These are phyloP conservation scores for Leccinum variabile DNA, from an alignment of 1,284 basidiomycete species.

Conservation along the genomic window DNA sequence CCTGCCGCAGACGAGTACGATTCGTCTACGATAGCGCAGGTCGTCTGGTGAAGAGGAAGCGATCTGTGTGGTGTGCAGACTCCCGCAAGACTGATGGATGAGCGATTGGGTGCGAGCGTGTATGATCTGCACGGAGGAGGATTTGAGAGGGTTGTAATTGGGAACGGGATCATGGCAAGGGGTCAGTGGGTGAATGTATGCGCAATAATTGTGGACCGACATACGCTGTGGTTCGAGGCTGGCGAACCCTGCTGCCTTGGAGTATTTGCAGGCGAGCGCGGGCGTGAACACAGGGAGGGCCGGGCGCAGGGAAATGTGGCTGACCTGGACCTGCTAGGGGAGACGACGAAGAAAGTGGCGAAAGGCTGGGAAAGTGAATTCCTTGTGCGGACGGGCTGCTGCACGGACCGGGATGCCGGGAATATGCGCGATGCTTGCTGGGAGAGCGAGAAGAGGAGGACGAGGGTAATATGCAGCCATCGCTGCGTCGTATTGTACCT, in stretches of 20 bases:
- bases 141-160: slow-evolving; percentile 15
- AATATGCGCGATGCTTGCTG: slow-evolving; percentile 7
- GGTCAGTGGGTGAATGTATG: not conserved
- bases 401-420: slow-evolving; percentile 14
- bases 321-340: slow-evolving; percentile 5
- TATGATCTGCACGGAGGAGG: slow-evolving; percentile 11
- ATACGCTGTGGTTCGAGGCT: slow-evolving; percentile 12
- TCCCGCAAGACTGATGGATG: slow-evolving; percentile 21
- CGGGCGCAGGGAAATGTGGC: slow-evolving; percentile 4
- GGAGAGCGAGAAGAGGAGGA: slow-evolving; percentile 21
- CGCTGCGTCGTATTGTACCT: too few relatives aligned
- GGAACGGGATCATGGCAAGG: slow-evolving; percentile 7
- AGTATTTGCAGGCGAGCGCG: slow-evolving; percentile 12
- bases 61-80: not conserved
- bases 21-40: slow-evolving; percentile 1
- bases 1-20: not conserved
- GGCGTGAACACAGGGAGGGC: not conserved
- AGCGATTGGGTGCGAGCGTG: slow-evolving; percentile 21
- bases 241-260: slow-evolving; percentile 13
- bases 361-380: slow-evolving; percentile 16
- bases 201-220: not conserved
- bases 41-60: slow-evolving; percentile 4
- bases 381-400: slow-evolving; percentile 15
- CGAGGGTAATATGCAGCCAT: too few relatives aligned
- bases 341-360: slow-evolving; percentile 11